Base-by-base conservation (phyloP, 2,329 filamentous ascomycete species). In the Microcyclospora tardicrescens region DNA sequence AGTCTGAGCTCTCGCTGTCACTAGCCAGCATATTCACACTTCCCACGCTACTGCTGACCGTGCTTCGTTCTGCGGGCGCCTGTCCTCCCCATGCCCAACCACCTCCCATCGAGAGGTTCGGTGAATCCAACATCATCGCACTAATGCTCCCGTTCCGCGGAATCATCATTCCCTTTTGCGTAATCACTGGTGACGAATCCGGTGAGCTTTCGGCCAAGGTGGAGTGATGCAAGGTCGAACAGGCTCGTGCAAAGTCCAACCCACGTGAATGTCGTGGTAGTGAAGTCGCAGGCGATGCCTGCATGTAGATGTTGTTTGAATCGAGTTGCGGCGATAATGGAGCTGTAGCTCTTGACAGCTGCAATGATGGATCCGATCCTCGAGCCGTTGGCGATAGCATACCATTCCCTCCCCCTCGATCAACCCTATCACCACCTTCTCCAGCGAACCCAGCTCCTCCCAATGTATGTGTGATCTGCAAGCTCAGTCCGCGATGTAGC, bases 161-260 rank as follows among this genome's bases (percentile, higher is more conserved):
- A 38, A 79, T 78, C 41, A 67, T 67, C 56, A 79, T 67, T 2
- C 70, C 71, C 45, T 81, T 77, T 31, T 80, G 79, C 37, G 79
- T 78, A 39, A 91, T 79, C 10, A 81, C 87, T 1, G 91, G 91
- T 1, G 87, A 95, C 0, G 85, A 91, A 58, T 93, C 86, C 3
- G 87, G 86, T 5, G 84, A 91, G 1, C 84, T 82, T 50, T 94
- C 84, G 40, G 89, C 87, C 8, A 96, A 73, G 0, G 84, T 96
- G 12, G 89, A 95, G 61, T 96, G 91, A 62, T 96, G 91, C 15
- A 98, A 70, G 57, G 87, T 93, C 10, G 89, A 95, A 45, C 85
- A 91, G 10, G 87, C 87, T 49, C 89, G 75, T 31, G 89, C 89
- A 61, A 94, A 96, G 63, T 96, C 89, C 43, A 95, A 69, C 33